Evolutionary conservation across 108 stramenopile genomes (phyloP).

Genomic region (Pinguiococcus pyrenoidosus): DNA sequence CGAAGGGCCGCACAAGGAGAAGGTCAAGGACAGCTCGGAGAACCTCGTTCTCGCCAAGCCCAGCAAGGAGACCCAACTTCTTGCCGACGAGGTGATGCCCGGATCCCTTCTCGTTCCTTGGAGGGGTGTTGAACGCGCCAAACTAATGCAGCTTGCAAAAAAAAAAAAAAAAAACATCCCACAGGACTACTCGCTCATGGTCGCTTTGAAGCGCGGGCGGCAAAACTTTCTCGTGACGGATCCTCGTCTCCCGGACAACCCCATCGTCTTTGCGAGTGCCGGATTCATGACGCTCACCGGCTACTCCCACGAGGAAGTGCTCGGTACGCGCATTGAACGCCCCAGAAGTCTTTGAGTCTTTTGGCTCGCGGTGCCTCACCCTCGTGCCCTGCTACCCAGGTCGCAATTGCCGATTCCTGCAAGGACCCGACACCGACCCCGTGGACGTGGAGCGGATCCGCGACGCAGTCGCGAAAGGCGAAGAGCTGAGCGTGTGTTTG

Average conservation of each 20-base stretch:
- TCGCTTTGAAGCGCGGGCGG: not conserved
- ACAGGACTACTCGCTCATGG: too few species aligned
- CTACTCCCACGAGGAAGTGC: constrained; percentile 76
- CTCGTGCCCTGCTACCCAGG: too few species aligned
- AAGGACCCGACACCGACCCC: constrained; percentile 93
- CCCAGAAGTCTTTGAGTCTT: too few species aligned
- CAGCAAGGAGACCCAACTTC: too few species aligned
- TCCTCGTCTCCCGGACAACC: constrained; percentile 32
- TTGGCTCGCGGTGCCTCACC: too few species aligned
- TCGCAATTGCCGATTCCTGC: constrained; percentile 88
- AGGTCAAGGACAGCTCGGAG: too few species aligned
- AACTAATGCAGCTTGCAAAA: too few species aligned
- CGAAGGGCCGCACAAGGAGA: too few species aligned
- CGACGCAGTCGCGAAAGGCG: constrained; percentile 58
- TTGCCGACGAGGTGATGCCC: too few species aligned
- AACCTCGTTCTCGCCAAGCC: too few species aligned
- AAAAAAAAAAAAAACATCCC: too few species aligned
- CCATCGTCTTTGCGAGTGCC: constrained; percentile 21
- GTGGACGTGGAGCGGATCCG: constrained; percentile 79
- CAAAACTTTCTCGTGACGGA: constrained; percentile 25
- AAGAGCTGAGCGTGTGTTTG: constrained; percentile 74
- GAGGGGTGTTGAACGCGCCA: not conserved
- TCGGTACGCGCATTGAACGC: too few species aligned
- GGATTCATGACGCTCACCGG: constrained; percentile 70
- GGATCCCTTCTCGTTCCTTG: not conserved